Evolutionary conservation across 2,329 filamentous ascomycete species (phyloP), one percentile per base, ranked within the genome.

Genomic region (Emmonsiellopsis sp.): DNA sequence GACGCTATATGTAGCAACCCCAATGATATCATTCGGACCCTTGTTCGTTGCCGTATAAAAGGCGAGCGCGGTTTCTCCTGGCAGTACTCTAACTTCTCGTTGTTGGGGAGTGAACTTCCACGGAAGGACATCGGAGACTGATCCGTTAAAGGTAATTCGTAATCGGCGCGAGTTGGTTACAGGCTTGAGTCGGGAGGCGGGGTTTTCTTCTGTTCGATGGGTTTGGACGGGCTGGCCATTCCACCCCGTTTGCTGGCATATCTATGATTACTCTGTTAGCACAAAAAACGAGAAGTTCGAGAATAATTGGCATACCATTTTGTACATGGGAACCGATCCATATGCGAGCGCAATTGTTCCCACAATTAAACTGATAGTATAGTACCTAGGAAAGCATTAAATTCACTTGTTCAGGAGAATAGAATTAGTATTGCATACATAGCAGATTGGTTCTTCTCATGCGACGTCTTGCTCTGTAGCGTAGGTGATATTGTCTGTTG

Each of bases 91-190:
- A 51, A 98, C 93, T 76, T 98, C 93, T 54, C 92, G 87, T 76
- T 98, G 93, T 72, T 98, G 93, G 1, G 93, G 93, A 1, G 84
- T 84, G 71, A 98, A 98, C 69, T 96, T 96, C 93, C 93, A 98
- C 0, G 92, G 91, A 31, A 98, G 79, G 0, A 95, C 84, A 67
- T 97, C 93, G 1, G 92, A 97, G 1, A 96, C 91, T 31, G 89
- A 94, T 47, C 91, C 88, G 66, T 90, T 93, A 80, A 98, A 98
- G 30, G 91, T 97, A 59, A 98, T 92, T 56, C 89, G 87, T 64
- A 98, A 86, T 52, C 93, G 87, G 61, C 87, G 87, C 55, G 88
- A 86, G 61, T 83, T 79, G 15, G 83, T 87, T 40, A 96, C 85
- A 13, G 93, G 93, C 46, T 84, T 80, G 44, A 98, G 81, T 53